These are phyloP conservation scores for Aspergillus japonicus DNA, from an alignment of 2,329 filamentous ascomycete genomes.

Conservation along the genomic window DNA sequence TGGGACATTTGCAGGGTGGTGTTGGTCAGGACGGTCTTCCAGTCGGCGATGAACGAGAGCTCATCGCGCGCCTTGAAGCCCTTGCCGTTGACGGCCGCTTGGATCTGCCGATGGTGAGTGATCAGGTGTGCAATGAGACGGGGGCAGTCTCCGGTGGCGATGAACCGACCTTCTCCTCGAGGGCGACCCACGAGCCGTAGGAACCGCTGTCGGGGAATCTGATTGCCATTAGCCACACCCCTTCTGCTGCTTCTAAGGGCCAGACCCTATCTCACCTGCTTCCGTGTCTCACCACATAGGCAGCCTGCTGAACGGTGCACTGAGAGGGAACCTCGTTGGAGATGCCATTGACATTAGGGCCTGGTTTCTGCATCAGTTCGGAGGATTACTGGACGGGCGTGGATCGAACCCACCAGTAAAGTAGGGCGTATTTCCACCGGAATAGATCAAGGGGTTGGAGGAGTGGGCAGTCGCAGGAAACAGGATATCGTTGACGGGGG, in stretches of 20 bases:
- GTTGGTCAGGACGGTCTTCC: slow-evolving; percentile 58
- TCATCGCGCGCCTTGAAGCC: slow-evolving; percentile 55
- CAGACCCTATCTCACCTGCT: slow-evolving; percentile 6
- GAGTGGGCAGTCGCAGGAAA: neutral
- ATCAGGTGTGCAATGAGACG: too few species aligned
- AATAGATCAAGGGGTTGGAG: neutral
- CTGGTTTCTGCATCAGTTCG: neutral
- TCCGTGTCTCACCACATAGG: slow-evolving; percentile 14
- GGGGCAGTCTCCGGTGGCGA: too few species aligned
- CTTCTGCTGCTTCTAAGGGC: too few species aligned
- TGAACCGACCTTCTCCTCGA: slow-evolving; percentile 31
- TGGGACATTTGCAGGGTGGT: slow-evolving; percentile 58
- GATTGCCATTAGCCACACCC: neutral
- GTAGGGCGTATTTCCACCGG: neutral
- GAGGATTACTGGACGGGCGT: too few species aligned
- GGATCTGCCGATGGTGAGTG: slow-evolving; percentile 38
- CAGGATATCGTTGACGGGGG: neutral
- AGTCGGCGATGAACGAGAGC: slow-evolving; percentile 58
- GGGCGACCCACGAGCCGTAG: slow-evolving; percentile 12
- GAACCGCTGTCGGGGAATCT: slow-evolving; percentile 13
- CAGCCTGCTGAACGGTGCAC: slow-evolving; percentile 15
- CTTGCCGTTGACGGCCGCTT: slow-evolving; percentile 36
- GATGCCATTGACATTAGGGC: slow-evolving; percentile 14
- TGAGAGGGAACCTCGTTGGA: slow-evolving; percentile 7
- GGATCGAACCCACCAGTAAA: neutral